Evolutionary conservation across 148 eudicot species (phyloP).

Genomic region (Arbutus unedo): DNA sequence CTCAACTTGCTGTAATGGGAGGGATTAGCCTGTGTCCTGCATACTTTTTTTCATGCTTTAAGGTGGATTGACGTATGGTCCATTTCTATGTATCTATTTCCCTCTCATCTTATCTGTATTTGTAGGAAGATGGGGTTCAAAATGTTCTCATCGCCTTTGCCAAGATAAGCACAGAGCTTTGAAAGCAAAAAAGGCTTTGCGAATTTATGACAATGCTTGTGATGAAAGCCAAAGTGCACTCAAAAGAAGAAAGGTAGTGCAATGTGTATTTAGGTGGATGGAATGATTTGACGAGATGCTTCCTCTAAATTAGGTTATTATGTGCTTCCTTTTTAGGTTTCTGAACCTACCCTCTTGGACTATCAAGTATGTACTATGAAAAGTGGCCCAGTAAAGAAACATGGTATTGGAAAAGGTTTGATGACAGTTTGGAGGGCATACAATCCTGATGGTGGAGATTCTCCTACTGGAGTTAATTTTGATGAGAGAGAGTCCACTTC

Average conservation of each 20-base stretch:
- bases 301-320: slow-evolving; percentile 8
- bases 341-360: slow-evolving; percentile 26
- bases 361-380: slow-evolving; percentile 24
- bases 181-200: slow-evolving; percentile 28
- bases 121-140: slow-evolving; percentile 31
- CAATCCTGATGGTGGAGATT: slow-evolving; percentile 42
- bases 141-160: slow-evolving; percentile 32
- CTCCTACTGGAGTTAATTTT: slow-evolving; percentile 28
- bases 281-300: slow-evolving; percentile 7
- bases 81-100: background rate
- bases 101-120: background rate
- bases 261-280: background rate
- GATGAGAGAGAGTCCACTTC: slow-evolving; percentile 14
- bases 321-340: slow-evolving; percentile 32
- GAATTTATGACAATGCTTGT: slow-evolving; percentile 30
- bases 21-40: background rate
- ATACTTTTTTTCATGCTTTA: background rate
- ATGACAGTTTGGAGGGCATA: slow-evolving; percentile 57
- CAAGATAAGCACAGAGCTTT: slow-evolving; percentile 39
- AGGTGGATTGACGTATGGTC: background rate
- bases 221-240: slow-evolving; percentile 40
- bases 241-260: slow-evolving; percentile 63
- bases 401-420: slow-evolving; percentile 86
- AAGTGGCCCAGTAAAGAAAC: slow-evolving; percentile 43
- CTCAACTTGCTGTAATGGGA: slow-evolving; percentile 2